Evolutionary conservation across 192 early-diverging fungal genomes (phyloP), one percentile per base, ranked within the genome.

Genomic region (Pilobolus umbonatus): DNA sequence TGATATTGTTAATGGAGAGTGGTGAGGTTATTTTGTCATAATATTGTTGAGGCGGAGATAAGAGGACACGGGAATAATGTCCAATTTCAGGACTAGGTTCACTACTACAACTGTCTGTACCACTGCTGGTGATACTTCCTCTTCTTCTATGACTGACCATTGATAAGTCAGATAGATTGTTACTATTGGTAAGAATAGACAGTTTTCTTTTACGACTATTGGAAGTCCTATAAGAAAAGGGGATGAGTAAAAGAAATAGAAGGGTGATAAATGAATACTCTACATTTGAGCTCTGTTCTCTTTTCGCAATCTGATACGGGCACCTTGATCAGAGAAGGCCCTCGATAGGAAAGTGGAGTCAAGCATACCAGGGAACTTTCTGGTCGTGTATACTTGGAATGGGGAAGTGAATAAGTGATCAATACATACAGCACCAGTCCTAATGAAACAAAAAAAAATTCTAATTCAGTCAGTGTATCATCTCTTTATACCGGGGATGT

Each of bases 281-380:
- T 69, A 69, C 67, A 30, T 38, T 55, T 75, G 74, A n/a, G 70
- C 49, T 9, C 75, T 64, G 34, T 80, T 69, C 48, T 97, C 95
- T 63, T 94, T 98, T 17, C 91, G 79, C 43, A 95, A 89, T 28
- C 93, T 83, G 52, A 98, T 92, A 34, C 92, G 88, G 40, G 94
- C 82, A 2, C 95, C 95, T 62, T 98, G 95, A 54, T 94, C 91
- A 9, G 91, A 92, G 76, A 98, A 94, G 4, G 85, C 81, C 55
- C 89, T 81, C 5, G 93, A 91, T 32, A 97, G 68, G 54, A 80
- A 85, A 2, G 94, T 97, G 11, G 91, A 88, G 67, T 94, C 92
- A 24, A 88, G 83, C 86, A 92, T 89, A n/a, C 92, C 94, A 12
- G 94, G 92, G 63, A 93, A 96, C 57, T 85, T 84, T 71, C 91